Percentiles rank a stretch among this genome's conserved stretches.
phyloP scores from a whole-genome alignment of 176 grass and related monocot genomes.

The Ensete ventricosum region DNA sequence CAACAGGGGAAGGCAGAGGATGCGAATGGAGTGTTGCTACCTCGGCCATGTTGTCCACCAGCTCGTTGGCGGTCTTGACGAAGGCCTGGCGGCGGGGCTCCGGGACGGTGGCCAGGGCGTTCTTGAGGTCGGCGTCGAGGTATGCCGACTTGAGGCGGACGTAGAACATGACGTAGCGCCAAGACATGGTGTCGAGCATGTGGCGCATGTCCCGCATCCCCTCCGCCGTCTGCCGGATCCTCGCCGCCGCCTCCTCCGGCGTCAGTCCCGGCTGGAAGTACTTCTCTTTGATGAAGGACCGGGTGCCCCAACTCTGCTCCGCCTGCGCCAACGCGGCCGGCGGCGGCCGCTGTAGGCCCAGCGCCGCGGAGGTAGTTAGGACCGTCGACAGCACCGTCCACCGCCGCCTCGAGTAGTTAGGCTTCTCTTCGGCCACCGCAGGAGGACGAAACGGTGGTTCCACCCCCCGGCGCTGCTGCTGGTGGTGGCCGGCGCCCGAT shows the following conservation, averaged over 20 bases:
- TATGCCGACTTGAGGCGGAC: conserved; percentile 71
- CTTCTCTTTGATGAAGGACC: conserved; percentile 64
- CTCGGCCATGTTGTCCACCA: conserved; percentile 87
- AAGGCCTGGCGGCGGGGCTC: conserved; percentile 45
- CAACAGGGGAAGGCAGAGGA: not conserved
- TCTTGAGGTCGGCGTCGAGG: conserved; percentile 79
- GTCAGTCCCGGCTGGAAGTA: conserved; percentile 62
- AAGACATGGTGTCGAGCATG: conserved; percentile 94
- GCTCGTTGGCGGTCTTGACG: conserved; percentile 66
- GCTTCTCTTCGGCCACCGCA: conserved; percentile 4
- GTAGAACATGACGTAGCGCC: conserved; percentile 89
- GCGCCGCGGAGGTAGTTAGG: conserved; percentile 26
- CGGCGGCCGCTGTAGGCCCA: not conserved
- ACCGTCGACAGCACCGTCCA: conserved; percentile 24
- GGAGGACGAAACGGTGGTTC: conserved; percentile 26
- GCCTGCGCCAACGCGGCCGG: conserved; percentile 1
- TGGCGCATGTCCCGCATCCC: conserved; percentile 65
- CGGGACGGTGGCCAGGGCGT: conserved; percentile 54
- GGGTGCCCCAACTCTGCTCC: conserved; percentile 68
- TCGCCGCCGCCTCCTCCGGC: conserved; percentile 60
- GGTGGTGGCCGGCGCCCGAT: not conserved
- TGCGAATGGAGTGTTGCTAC: not conserved
- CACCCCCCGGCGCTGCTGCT: not conserved
- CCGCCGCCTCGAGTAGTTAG: conserved; percentile 16
- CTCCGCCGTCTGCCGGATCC: conserved; percentile 87